A percentile compares a stretch with the other conserved stretches of the same genome.
These are phyloP conservation scores for Colletotrichum agaves DNA, from an alignment of 2,329 filamentous ascomycete species.

Conservation along the genomic window DNA sequence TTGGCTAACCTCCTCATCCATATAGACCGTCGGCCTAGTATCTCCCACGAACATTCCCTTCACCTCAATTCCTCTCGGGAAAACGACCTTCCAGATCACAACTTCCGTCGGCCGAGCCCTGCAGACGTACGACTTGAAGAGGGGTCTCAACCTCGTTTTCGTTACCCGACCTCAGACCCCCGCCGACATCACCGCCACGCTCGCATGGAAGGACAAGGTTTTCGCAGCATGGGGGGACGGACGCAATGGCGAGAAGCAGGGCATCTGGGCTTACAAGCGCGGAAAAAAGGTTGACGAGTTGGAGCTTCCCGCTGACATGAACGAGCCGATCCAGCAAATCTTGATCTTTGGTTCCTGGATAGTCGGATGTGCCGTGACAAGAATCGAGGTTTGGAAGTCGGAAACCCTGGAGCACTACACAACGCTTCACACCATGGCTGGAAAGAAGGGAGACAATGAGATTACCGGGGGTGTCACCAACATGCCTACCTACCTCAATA, in stretches of 20 bases:
- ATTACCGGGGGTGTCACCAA: constrained; percentile 84
- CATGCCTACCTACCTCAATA: constrained; percentile 96
- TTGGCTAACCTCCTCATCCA: constrained; percentile 5
- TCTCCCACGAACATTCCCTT: constrained; percentile 93
- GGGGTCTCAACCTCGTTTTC: constrained; percentile 92
- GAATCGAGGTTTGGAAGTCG: constrained; percentile 91
- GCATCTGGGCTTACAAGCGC: constrained; percentile 91
- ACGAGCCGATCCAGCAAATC: constrained; percentile 80
- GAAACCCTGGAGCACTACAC: constrained; percentile 89
- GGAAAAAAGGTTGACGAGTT: constrained; percentile 86
- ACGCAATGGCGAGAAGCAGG: constrained; percentile 63
- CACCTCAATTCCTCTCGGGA: constrained; percentile 86
- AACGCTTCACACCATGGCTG: constrained; percentile 72
- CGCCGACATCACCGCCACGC: constrained; percentile 83
- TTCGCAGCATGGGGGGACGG: constrained; percentile 89
- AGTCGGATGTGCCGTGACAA: constrained; percentile 78
- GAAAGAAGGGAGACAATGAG: constrained; percentile 68
- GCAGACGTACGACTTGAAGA: constrained; percentile 94
- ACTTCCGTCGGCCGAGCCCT: constrained; percentile 91
- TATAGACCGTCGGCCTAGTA: constrained; percentile 88
- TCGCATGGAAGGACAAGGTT: constrained; percentile 86
- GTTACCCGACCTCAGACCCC: constrained; percentile 92
- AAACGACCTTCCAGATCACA: constrained; percentile 96
- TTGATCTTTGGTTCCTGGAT: constrained; percentile 93
- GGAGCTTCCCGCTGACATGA: constrained; percentile 70